Percentiles rank a stretch among this genome's conserved stretches.
phyloP scores from a whole-genome alignment of 108 stramenopile species.

The Cyclotella kingstonii region DNA sequence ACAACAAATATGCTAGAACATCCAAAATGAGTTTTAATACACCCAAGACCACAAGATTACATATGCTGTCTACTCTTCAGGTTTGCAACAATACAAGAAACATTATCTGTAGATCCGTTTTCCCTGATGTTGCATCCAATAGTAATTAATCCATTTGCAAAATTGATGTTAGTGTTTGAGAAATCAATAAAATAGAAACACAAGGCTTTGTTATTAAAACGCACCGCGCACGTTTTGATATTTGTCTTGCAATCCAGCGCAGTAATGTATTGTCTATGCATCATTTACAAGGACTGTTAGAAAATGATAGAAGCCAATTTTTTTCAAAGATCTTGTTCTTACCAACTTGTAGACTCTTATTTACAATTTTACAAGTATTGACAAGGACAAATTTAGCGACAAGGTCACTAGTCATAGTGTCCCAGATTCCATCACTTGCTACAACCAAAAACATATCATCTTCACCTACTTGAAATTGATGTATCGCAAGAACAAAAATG shows the following conservation, averaged over 20 bases:
- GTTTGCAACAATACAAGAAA: constrained; percentile 72
- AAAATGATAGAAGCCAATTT: no score
- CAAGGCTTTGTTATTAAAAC: not conserved
- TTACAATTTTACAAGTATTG: constrained; percentile 80
- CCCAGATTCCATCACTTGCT: constrained; percentile 88
- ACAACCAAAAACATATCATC: constrained; percentile 89
- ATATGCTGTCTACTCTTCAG: constrained; percentile 43
- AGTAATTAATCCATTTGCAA: not conserved
- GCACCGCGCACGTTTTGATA: constrained; percentile 66
- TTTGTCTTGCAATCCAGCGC: constrained; percentile 74
- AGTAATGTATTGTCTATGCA: constrained; percentile 64
- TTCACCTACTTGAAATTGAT: constrained; percentile 29
- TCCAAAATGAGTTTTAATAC: no score
- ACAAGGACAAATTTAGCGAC: constrained; percentile 85
- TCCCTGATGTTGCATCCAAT: constrained; percentile 28
- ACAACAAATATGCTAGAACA: no score
- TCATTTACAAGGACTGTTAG: no score
- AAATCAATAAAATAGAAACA: not conserved
- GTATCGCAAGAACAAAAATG: not conserved
- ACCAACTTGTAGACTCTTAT: constrained; percentile 61
- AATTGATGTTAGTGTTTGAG: not conserved
- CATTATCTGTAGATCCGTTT: constrained; percentile 81
- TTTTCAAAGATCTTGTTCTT: no score
- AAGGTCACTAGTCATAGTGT: constrained; percentile 83
- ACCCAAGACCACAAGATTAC: no score